These are phyloP conservation scores for Mortierella sp. DNA, from an alignment of 371 early-diverging fungal genomes.

Conservation along the genomic window DNA sequence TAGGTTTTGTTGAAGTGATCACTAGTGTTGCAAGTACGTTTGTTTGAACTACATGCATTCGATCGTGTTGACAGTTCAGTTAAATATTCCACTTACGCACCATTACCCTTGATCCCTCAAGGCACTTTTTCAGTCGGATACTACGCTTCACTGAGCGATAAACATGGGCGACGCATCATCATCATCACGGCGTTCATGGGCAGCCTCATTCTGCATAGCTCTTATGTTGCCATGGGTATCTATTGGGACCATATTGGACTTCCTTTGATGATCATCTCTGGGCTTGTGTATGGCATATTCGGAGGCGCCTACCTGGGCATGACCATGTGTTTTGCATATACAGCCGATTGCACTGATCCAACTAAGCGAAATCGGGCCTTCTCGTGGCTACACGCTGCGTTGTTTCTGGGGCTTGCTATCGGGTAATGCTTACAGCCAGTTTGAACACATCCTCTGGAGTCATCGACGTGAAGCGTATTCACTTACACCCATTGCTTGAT, in stretches of 20 bases:
- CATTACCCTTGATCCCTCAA: too few relatives aligned
- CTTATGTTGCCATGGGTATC: slow-evolving; percentile 16
- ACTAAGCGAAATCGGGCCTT: slow-evolving; percentile 25
- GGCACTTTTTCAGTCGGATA: slow-evolving; percentile 39
- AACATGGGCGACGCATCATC: slow-evolving; percentile 27
- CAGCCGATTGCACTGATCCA: slow-evolving; percentile 51
- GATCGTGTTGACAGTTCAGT: too few relatives aligned
- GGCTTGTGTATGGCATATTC: slow-evolving; percentile 25
- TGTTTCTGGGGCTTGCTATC: slow-evolving; percentile 32
- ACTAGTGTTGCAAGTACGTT: slow-evolving; percentile 36
- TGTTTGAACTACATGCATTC: too few relatives aligned
- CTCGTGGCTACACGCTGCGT: slow-evolving; percentile 37
- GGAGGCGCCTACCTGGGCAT: slow-evolving; percentile 22
- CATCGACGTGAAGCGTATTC: neutral
- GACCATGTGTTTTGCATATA: slow-evolving; percentile 40
- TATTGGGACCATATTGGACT: slow-evolving; percentile 47
- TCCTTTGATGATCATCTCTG: slow-evolving; percentile 25
- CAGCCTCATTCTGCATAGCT: slow-evolving; percentile 7
- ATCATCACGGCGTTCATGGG: slow-evolving; percentile 13
- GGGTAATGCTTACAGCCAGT: too few relatives aligned
- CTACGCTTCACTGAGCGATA: slow-evolving; percentile 44
- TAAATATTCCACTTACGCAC: too few relatives aligned
- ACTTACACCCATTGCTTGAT: neutral
- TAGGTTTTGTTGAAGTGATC: slow-evolving; percentile 36
- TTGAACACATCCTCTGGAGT: too few relatives aligned